phyloP scores from a whole-genome alignment of 2,329 filamentous ascomycete genomes.

The Ceratocystis alfenasii region DNA sequence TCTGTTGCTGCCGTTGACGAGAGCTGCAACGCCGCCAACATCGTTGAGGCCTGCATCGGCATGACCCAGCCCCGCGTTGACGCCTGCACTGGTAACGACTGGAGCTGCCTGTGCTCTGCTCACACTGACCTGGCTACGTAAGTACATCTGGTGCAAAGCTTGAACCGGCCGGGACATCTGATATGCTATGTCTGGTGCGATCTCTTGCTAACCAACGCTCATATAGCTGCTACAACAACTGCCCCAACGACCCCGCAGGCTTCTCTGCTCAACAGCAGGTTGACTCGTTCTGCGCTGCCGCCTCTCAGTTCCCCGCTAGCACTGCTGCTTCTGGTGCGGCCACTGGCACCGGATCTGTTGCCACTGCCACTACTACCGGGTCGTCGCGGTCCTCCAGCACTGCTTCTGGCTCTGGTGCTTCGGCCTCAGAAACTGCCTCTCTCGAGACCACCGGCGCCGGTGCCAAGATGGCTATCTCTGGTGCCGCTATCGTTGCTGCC shows the following conservation, averaged over 20 bases:
- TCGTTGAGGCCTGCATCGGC: slow-evolving; percentile 36
- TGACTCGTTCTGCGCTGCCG: slow-evolving; percentile 36
- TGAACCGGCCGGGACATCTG: too few relatives aligned
- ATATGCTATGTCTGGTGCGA: too few relatives aligned
- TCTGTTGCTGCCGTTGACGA: slow-evolving; percentile 27
- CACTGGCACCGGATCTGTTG: slow-evolving; percentile 22
- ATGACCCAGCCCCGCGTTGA: slow-evolving; percentile 33
- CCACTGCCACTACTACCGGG: slow-evolving; percentile 24
- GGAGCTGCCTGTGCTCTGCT: slow-evolving; percentile 37
- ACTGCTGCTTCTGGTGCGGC: slow-evolving; percentile 25
- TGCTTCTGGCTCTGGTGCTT: slow-evolving; percentile 23
- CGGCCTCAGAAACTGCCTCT: slow-evolving; percentile 24
- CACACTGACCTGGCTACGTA: slow-evolving; percentile 38
- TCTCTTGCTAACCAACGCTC: too few relatives aligned
- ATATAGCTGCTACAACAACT: slow-evolving; percentile 45
- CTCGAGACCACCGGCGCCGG: slow-evolving; percentile 28
- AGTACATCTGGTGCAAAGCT: slow-evolving; percentile 23
- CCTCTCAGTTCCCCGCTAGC: slow-evolving; percentile 33
- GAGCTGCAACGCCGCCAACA: slow-evolving; percentile 36
- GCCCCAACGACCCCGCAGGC: slow-evolving; percentile 37
- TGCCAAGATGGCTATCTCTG: slow-evolving; percentile 29
- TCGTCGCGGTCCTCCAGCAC: slow-evolving; percentile 23
- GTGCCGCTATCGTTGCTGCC: slow-evolving; percentile 32
- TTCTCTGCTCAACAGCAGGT: slow-evolving; percentile 31
- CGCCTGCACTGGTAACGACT: slow-evolving; percentile 34